Evolutionary conservation across 768 basidiomycete genomes (phyloP).

Genomic region (Suillus brevipes): DNA sequence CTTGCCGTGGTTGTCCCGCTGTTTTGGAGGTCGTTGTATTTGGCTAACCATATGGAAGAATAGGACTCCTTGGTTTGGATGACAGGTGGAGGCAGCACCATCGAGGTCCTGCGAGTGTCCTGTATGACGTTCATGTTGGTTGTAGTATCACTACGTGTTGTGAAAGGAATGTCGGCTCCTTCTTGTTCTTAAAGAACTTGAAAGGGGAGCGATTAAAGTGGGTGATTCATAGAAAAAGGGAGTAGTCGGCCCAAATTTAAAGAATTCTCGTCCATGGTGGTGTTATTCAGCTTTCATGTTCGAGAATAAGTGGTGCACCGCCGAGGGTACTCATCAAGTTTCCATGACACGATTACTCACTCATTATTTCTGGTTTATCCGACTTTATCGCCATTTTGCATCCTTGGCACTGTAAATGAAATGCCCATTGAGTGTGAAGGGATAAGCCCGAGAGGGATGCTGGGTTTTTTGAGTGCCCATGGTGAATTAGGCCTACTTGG

Average conservation of each 20-base stretch:
- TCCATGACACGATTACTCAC: not conserved
- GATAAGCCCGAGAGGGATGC: not conserved
- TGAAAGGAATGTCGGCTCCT: not conserved
- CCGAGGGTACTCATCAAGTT: not conserved
- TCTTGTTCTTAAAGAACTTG: not conserved
- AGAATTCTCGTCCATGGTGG: not conserved
- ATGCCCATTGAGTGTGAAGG: not conserved
- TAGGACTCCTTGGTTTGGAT: not conserved
- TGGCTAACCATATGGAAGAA: conserved; percentile 2
- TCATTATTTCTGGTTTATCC: not conserved
- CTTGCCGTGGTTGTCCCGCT: conserved; percentile 2
- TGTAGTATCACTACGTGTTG: no score
- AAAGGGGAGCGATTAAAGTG: no score
- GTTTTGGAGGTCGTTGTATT: not conserved
- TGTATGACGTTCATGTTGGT: not conserved
- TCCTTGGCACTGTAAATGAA: not conserved
- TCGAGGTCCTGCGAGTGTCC: not conserved
- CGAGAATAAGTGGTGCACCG: not conserved
- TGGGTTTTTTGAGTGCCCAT: no score
- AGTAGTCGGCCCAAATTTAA: not conserved
- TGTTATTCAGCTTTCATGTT: not conserved
- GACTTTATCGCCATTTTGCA: not conserved
- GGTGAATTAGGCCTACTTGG: no score
- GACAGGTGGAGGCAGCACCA: conserved; percentile 10
- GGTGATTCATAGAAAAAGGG: not conserved